phyloP scores from a whole-genome alignment of 2,329 filamentous ascomycete species.

The Hortaea werneckii region DNA sequence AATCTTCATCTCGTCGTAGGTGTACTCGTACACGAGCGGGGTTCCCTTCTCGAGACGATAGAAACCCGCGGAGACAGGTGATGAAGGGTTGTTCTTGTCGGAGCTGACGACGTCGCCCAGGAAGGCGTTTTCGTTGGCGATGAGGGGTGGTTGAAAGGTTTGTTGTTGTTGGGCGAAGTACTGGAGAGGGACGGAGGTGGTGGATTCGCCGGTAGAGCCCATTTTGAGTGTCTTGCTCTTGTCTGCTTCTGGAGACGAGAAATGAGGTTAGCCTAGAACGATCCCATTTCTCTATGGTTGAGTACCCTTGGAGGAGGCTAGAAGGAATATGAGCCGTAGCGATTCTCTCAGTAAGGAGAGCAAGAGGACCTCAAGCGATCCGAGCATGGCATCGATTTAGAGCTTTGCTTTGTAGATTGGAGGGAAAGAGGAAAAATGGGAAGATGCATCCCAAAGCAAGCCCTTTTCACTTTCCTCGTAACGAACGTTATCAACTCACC shows the following conservation, averaged over 20 bases:
- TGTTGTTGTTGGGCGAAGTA: slow-evolving; percentile 50
- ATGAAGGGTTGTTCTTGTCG: slow-evolving; percentile 44
- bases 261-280: background rate
- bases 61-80: slow-evolving; percentile 54
- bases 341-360: too few relatives aligned
- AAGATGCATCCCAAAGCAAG: too few relatives aligned
- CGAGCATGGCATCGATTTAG: too few relatives aligned
- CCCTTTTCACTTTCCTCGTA: too few relatives aligned
- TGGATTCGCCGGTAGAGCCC: slow-evolving; percentile 8
- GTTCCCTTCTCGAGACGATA: slow-evolving; percentile 60
- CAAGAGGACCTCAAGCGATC: too few relatives aligned
- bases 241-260: background rate
- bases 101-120: slow-evolving; percentile 50
- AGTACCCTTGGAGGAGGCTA: too few relatives aligned
- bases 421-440: too few relatives aligned
- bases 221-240: slow-evolving; percentile 1
- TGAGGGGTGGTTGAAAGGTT: slow-evolving; percentile 52
- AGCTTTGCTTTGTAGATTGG: too few relatives aligned
- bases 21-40: slow-evolving; percentile 58
- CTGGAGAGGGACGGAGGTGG: slow-evolving; percentile 30
- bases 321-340: too few relatives aligned
- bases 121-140: slow-evolving; percentile 59
- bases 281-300: background rate
- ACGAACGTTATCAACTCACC: too few relatives aligned
- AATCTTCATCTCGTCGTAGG: slow-evolving; percentile 66